These are phyloP conservation scores for Apiotrichum veenhuisii DNA, from an alignment of 1,284 basidiomycete genomes.

Conservation along the genomic window DNA sequence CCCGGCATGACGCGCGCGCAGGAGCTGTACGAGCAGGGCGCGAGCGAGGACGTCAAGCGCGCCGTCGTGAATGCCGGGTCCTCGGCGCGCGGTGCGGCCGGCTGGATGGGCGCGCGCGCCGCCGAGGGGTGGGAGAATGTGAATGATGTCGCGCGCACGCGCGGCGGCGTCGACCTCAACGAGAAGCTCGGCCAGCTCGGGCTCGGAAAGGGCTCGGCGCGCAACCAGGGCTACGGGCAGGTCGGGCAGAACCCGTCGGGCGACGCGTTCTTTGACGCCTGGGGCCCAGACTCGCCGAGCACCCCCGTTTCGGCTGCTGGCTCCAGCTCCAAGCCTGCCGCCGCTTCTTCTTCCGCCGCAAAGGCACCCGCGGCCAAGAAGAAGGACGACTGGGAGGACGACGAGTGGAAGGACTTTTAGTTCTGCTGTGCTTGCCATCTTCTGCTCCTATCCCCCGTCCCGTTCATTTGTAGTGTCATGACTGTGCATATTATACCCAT, in stretches of 20 bases:
- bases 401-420: slow-evolving; percentile 46
- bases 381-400: slow-evolving; percentile 37
- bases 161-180: slow-evolving; percentile 47
- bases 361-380: slow-evolving; percentile 19
- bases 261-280: slow-evolving; percentile 41
- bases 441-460: not conserved
- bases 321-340: not conserved
- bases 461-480: not conserved
- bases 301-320: slow-evolving; percentile 1
- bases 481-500: slow-evolving; percentile 8
- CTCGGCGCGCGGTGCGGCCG: slow-evolving; percentile 33
- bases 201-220: slow-evolving; percentile 16
- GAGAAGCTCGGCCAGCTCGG: slow-evolving; percentile 45
- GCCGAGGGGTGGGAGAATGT: slow-evolving; percentile 43
- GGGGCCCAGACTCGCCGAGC: slow-evolving; percentile 17
- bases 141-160: slow-evolving; percentile 43
- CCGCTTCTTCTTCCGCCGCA: not conserved
- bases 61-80: slow-evolving; percentile 25
- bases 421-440: not conserved
- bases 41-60: slow-evolving; percentile 34
- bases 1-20: slow-evolving; percentile 40
- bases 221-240: slow-evolving; percentile 15
- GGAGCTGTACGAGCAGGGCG: slow-evolving; percentile 26
- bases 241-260: slow-evolving; percentile 13
- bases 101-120: slow-evolving; percentile 37